phyloP scores from a whole-genome alignment of 768 basidiomycete genomes.

The Termitomyces sp. region DNA sequence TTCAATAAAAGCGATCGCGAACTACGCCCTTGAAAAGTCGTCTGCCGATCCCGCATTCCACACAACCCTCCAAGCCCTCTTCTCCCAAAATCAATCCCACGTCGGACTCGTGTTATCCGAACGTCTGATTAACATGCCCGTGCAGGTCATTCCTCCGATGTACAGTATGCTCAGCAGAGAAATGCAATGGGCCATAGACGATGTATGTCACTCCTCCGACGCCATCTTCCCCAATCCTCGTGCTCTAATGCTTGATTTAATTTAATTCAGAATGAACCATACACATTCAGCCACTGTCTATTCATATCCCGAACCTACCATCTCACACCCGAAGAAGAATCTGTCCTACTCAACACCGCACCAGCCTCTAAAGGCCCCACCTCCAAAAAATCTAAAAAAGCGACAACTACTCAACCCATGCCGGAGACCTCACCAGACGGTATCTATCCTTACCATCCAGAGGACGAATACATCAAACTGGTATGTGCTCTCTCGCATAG shows the following conservation, averaged over 20 bases:
- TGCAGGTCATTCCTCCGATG: slow-evolving; percentile 89
- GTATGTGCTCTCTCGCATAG: slow-evolving; percentile 28
- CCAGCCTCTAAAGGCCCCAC: slow-evolving; percentile 21
- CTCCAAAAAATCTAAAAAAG: slow-evolving; percentile 35
- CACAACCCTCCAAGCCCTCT: slow-evolving; percentile 47
- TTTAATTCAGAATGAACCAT: slow-evolving; percentile 48
- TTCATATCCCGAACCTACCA: slow-evolving; percentile 79
- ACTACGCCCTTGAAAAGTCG: slow-evolving; percentile 64
- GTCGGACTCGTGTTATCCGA: slow-evolving; percentile 87
- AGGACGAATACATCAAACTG: slow-evolving; percentile 72
- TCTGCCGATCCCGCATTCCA: slow-evolving; percentile 47
- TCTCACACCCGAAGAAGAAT: slow-evolving; percentile 68
- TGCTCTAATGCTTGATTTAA: background rate
- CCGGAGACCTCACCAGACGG: slow-evolving; percentile 39
- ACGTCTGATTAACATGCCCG: slow-evolving; percentile 92
- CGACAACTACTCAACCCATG: slow-evolving; percentile 14
- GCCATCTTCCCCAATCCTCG: background rate
- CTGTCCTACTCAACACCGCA: slow-evolving; percentile 41
- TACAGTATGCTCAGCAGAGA: slow-evolving; percentile 87
- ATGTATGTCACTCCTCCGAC: slow-evolving; percentile 41
- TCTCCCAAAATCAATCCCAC: slow-evolving; percentile 48
- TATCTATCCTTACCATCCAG: slow-evolving; percentile 76
- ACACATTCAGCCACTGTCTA: slow-evolving; percentile 69
- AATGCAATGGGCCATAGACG: slow-evolving; percentile 64
- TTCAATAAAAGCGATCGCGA: slow-evolving; percentile 63